Evolutionary conservation across 2,329 filamentous ascomycete genomes (phyloP).

Genomic region (Pezicula neosporulosa): DNA sequence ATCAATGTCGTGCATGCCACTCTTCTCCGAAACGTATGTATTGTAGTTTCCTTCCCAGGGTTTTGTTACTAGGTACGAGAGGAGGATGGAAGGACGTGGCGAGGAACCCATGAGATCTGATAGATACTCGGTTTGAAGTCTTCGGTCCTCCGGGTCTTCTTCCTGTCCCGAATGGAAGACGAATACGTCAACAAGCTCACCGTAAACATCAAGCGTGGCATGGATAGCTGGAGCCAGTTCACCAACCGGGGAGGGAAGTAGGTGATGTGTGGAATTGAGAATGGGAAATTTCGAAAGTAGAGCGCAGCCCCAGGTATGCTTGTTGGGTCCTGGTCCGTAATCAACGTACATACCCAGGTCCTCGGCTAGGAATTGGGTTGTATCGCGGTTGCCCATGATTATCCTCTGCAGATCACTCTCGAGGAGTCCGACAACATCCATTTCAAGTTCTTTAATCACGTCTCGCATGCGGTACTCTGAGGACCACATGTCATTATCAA

Average conservation of each 20-base stretch:
- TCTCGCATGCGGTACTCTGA: slow-evolving; percentile 93
- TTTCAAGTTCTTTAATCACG: slow-evolving; percentile 85
- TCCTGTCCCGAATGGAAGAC: slow-evolving; percentile 99
- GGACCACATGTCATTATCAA: slow-evolving; percentile 99
- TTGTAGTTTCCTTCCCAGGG: slow-evolving; percentile 94
- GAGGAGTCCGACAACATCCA: slow-evolving; percentile 94
- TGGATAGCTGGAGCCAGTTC: slow-evolving; percentile 95
- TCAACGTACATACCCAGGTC: slow-evolving; percentile 99
- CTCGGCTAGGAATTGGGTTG: slow-evolving; percentile 91
- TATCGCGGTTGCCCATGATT: slow-evolving; percentile 98
- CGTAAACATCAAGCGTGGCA: slow-evolving; percentile 93
- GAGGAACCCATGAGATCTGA: slow-evolving; percentile 83
- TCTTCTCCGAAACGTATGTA: slow-evolving; percentile 81
- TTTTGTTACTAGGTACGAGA: slow-evolving; percentile 90
- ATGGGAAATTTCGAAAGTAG: slow-evolving; percentile 97
- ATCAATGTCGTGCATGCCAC: slow-evolving; percentile 95
- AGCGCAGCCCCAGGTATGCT: slow-evolving; percentile 95
- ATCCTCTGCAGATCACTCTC: slow-evolving; percentile 94
- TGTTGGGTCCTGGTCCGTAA: slow-evolving; percentile 95
- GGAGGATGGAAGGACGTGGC: slow-evolving; percentile 74
- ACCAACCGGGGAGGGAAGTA: slow-evolving; percentile 88
- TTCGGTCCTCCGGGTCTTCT: slow-evolving; percentile 88
- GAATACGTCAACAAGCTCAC: slow-evolving; percentile 84
- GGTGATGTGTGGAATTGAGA: slow-evolving; percentile 91
- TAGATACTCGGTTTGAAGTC: slow-evolving; percentile 83